Evolutionary conservation across 257 asterid species (phyloP).

Genomic region (Thymus mandschuricus): DNA sequence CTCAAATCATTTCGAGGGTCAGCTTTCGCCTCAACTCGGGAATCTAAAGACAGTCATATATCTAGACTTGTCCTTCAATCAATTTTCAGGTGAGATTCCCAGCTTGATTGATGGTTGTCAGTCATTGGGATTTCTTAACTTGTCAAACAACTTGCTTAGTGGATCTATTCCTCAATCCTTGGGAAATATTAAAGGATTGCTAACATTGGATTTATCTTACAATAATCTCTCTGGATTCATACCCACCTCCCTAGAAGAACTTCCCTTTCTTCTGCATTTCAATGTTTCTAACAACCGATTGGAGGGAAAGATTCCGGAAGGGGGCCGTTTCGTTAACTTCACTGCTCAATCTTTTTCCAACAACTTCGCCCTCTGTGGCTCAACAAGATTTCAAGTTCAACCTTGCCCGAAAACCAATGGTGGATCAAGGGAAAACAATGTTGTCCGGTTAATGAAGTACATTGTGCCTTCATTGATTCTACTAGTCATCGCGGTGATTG

Average conservation of each 20-base stretch:
- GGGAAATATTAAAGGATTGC: background rate
- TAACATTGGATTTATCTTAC: background rate
- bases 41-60: background rate
- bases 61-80: slow-evolving; percentile 9
- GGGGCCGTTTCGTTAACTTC: slow-evolving; percentile 15
- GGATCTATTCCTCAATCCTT: slow-evolving; percentile 11
- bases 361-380: slow-evolving; percentile 11
- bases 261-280: background rate
- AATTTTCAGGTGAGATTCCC: slow-evolving; percentile 6
- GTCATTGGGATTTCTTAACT: background rate
- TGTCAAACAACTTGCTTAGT: background rate
- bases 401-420: background rate
- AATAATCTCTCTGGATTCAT: slow-evolving; percentile 4
- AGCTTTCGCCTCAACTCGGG: background rate
- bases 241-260: background rate
- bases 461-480: background rate
- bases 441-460: background rate
- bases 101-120: background rate
- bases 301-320: slow-evolving; percentile 3
- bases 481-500: background rate
- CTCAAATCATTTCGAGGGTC: background rate
- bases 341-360: slow-evolving; percentile 7
- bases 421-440: background rate
- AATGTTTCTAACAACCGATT: background rate
- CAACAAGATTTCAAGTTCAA: background rate